phyloP scores from a whole-genome alignment of 176 grass and related monocot species.

The Tillandsia fasciculata region DNA sequence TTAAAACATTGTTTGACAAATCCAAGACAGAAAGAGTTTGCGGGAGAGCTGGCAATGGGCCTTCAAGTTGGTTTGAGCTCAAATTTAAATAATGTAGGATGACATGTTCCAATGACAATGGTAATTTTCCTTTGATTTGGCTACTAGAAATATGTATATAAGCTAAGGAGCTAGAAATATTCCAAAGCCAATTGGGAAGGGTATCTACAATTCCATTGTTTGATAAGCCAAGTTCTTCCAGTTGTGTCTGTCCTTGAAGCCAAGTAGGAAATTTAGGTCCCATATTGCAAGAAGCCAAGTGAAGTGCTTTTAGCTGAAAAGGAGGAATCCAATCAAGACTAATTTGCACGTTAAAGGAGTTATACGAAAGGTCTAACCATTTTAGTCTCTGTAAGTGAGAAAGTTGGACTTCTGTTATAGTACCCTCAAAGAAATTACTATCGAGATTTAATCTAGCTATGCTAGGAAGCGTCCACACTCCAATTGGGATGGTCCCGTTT shows the following conservation, averaged over 20 bases:
- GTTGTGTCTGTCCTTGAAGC: conserved; percentile 26
- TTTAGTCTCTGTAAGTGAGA: conserved; percentile 13
- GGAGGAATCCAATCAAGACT: conserved; percentile 32
- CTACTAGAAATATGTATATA: conserved; percentile 26
- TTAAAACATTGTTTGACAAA: conserved; percentile 20
- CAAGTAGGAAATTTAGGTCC: conserved; percentile 40
- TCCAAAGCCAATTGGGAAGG: conserved; percentile 51
- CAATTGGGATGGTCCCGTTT: not conserved
- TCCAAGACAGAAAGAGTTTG: conserved; percentile 4
- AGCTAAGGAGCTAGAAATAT: not conserved
- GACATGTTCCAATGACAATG: not conserved
- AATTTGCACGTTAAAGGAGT: conserved; percentile 19
- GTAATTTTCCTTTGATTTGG: conserved; percentile 18
- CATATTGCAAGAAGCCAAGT: conserved; percentile 26
- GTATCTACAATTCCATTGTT: conserved; percentile 35
- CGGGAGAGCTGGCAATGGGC: conserved; percentile 11
- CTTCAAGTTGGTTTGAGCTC: conserved; percentile 29
- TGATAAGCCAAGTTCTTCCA: conserved; percentile 10
- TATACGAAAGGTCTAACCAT: conserved; percentile 8
- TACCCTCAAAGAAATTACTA: conserved; percentile 8
- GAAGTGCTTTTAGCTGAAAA: conserved; percentile 14
- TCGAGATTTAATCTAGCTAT: conserved; percentile 1
- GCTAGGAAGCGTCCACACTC: not conserved
- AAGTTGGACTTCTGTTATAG: conserved; percentile 13
- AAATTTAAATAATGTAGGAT: not conserved